A percentile compares a stretch with the other conserved stretches of the same genome.
These are phyloP conservation scores for Candida krabiensis DNA, from an alignment of 805 yeast genomes.

Conservation along the genomic window DNA sequence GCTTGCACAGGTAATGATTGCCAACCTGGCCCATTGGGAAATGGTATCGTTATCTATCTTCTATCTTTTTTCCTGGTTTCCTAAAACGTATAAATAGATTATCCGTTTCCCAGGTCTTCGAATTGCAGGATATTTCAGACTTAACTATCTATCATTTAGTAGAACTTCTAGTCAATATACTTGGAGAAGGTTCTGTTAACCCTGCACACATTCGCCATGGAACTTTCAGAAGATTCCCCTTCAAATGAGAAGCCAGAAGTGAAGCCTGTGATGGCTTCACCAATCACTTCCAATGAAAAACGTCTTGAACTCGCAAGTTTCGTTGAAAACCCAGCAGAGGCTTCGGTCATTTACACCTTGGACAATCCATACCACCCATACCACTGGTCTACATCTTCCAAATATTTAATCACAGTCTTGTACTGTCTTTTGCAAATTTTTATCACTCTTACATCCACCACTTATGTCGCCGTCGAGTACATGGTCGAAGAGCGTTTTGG, in stretches of 20 bases:
- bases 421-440: conserved; percentile 32
- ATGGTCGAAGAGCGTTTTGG: conserved; percentile 27
- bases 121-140: no score
- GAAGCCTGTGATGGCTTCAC: conserved; percentile 9
- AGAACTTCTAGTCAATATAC: no score
- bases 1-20: no score
- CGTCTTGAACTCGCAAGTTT: conserved; percentile 24
- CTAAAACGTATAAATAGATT: no score
- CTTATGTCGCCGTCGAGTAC: conserved; percentile 33
- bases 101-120: no score
- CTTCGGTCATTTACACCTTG: conserved; percentile 26
- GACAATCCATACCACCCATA: conserved; percentile 34
- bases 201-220: no score
- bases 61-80: no score
- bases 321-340: conserved; percentile 29
- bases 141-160: no score
- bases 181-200: no score
- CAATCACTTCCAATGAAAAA: conserved; percentile 21
- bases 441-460: conserved; percentile 35
- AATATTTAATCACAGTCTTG: conserved; percentile 24
- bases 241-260: conserved; percentile 6
- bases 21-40: no score
- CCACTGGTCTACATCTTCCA: conserved; percentile 30
- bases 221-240: conserved; percentile 6
- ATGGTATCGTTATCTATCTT: no score